These are phyloP conservation scores for Schwanniomyces polymorphus DNA, from an alignment of 805 yeast genomes.

Conservation along the genomic window DNA sequence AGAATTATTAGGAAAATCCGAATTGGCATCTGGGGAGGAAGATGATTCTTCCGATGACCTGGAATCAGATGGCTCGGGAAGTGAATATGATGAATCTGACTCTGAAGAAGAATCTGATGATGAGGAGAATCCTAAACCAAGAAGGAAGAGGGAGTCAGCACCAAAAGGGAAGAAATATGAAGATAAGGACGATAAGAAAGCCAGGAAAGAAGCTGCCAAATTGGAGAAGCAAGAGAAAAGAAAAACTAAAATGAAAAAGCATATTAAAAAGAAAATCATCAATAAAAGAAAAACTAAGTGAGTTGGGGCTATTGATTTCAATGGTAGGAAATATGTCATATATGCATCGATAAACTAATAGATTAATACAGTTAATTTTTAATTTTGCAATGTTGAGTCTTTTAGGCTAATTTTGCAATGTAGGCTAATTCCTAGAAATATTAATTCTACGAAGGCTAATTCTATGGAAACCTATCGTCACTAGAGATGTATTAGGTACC, in stretches of 20 bases:
- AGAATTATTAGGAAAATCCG: constrained; percentile 48
- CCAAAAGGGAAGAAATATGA: constrained; percentile 69
- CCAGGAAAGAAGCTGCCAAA: constrained; percentile 37
- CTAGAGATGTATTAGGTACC: too few species aligned
- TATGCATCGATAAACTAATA: neutral
- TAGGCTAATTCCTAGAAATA: too few species aligned
- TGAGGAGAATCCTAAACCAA: constrained; percentile 9
- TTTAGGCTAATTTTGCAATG: too few species aligned
- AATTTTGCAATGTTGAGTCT: too few species aligned
- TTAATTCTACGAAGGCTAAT: too few species aligned
- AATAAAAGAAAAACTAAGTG: constrained; percentile 63
- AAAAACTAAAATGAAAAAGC: constrained; percentile 42
- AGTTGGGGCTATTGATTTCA: neutral
- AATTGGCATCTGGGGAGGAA: neutral
- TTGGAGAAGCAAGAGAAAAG: constrained; percentile 27
- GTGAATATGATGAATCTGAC: constrained; percentile 11
- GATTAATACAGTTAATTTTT: too few species aligned
- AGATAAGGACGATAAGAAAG: constrained; percentile 52
- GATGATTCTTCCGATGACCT: constrained; percentile 5
- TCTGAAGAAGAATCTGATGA: constrained; percentile 29
- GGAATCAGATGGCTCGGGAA: constrained; percentile 26
- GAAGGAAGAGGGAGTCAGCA: constrained; percentile 33
- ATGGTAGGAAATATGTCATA: neutral
- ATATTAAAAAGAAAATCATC: constrained; percentile 35
- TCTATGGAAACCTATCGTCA: too few species aligned